phyloP scores from a whole-genome alignment of 179 eudicot species.

The Gypsophila paniculata region DNA sequence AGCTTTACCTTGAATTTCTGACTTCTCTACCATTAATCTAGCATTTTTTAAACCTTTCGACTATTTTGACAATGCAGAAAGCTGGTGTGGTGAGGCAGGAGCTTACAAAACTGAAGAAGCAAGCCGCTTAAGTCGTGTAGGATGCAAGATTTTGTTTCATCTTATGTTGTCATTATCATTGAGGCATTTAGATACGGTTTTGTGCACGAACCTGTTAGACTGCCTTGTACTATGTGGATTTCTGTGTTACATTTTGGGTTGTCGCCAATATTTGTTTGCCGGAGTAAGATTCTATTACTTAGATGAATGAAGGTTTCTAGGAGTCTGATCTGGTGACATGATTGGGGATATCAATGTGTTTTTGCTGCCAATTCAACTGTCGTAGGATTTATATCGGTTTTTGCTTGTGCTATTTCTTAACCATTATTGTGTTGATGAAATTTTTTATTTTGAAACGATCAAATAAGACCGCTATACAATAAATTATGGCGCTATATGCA shows the following conservation, averaged over 20 bases:
- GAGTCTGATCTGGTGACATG: not conserved
- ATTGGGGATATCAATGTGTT: too few species aligned
- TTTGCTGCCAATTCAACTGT: too few species aligned
- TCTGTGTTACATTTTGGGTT: conserved; percentile 11
- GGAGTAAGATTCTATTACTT: conserved; percentile 10
- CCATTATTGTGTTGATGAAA: too few species aligned
- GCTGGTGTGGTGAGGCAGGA: conserved; percentile 55
- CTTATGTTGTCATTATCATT: conserved; percentile 1
- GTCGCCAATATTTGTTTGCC: conserved; percentile 10
- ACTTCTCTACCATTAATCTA: too few species aligned
- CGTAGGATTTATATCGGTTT: too few species aligned
- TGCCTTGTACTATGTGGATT: not conserved
- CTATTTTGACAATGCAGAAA: conserved; percentile 36
- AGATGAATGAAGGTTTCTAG: not conserved
- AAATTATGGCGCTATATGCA: too few species aligned
- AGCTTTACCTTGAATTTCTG: too few species aligned
- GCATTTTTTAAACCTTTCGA: too few species aligned
- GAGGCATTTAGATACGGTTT: conserved; percentile 13
- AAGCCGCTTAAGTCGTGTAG: conserved; percentile 32
- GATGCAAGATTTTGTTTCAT: conserved; percentile 18
- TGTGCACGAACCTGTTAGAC: conserved; percentile 10
- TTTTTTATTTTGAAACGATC: too few species aligned
- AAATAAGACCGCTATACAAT: too few species aligned
- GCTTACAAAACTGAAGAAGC: conserved; percentile 59
- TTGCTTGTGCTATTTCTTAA: too few species aligned